Evolutionary conservation across 73 alveolate genomes (phyloP), one percentile per base, ranked within the genome.

Genomic region (Urostyla sp.): DNA sequence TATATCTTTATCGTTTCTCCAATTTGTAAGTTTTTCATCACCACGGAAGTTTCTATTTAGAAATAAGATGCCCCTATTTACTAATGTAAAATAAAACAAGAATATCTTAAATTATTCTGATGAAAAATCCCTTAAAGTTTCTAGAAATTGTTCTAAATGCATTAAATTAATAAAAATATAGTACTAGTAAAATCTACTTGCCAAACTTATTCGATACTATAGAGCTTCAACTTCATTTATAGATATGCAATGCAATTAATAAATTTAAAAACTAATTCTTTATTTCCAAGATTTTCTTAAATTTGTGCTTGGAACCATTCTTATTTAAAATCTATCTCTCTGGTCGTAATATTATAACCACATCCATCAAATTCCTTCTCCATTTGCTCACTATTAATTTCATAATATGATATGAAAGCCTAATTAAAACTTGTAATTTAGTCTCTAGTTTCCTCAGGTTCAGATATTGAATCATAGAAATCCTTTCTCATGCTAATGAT

Each of bases 51-150:
- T 13, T 30, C 49, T 69, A 37, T 69, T 67, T 4, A 69, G 72
- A 36, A 69, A 69, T 13, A 69, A 28, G 31, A 69, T 69, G 1
- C 83, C 83, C 49, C 83, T 69, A n/a, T 67, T 52, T 37, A 69
- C 49, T n/a, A 69, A 34, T 13, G 72, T 26, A 0, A 69, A 3
- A 53, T 69, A 69, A 27, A 69, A 69, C 20, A 69, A 69, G 4
- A 69, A 16, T 16, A 31, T 59, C 2, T 69, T 69, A 1, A 69
- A 20, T 11, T 36, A 1, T 69, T 36, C 27, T 46, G 56, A 31
- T 45, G 63, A 46, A 10, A 69, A 69, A 5, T 20, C 7, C 13
- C 52, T 16, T 11, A 40, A 11, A 10, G 10, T 10, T 40, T 11
- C 56, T 20, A 59, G 20, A 20, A 59, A 20, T 3, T 8, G 23